Evolutionary conservation across 2,329 filamentous ascomycete species (phyloP), one percentile per base, ranked within the genome.

Genomic region (Nannizzia gypsea): DNA sequence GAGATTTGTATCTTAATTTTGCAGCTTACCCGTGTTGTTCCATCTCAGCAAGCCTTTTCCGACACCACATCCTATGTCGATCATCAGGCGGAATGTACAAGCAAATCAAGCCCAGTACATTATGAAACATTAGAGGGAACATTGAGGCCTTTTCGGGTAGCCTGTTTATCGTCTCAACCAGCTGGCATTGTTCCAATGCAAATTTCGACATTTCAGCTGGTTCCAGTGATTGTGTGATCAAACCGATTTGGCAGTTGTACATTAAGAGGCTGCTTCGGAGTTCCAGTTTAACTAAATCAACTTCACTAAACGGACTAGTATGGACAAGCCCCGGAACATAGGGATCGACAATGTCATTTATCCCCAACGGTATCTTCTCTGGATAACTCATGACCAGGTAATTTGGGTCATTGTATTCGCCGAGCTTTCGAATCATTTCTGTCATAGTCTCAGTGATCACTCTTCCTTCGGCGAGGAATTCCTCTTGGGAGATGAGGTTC

Each of bases 191-290:
- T 58, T 82, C 80, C 64, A 87, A 82, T 0, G 89, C 87, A 60
- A 87, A 78, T 1, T 77, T 71, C 2, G 77, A 77, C 59, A 92
- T 67, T 58, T 87, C 83, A 11, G 78, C 70, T 11, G 76, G 68
- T 2, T 77, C 72, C 1, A 77, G 66, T 74, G 81, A 74, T 42
- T 79, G 78, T 57, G 83, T 72, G 1, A 81, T 77, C 56, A 81
- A 76, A 2, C 83, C 80, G 1, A 85, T 82, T 66, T 93, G 88
- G 65, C 87, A 85, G 64, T 84, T 83, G 72, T 90, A 90, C 86
- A 96, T 89, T 61, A 93, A 78, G 55, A 86, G 80, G 24, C 91
- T 83, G 6, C 86, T 86, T 70, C 89, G 84, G 77, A 89, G 89
- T 69, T 96, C 90, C 61, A 90, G 81, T 60, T 80, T 78, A 15